Conservation (phyloP, 2,329 filamentous ascomycete species). For the Hypoxylon sp. region DNA sequence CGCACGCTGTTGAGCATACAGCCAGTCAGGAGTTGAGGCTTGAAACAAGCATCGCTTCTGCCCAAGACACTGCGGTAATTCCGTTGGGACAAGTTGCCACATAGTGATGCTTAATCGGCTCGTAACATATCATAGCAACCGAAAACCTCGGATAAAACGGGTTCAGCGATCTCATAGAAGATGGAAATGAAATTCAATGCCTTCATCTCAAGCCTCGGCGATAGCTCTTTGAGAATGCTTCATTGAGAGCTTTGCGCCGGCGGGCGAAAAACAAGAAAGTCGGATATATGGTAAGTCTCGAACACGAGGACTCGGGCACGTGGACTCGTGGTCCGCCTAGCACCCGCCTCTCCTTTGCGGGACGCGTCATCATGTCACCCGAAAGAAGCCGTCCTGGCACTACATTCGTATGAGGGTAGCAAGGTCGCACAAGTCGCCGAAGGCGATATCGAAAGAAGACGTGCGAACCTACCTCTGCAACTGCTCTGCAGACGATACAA, state of each 20-base stretch:
- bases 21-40: not conserved
- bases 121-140: conserved; percentile 10
- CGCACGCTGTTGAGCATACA: not conserved
- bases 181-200: conserved; percentile 7
- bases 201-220: conserved; percentile 7
- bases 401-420: not conserved
- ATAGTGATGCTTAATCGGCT: not conserved
- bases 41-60: not conserved
- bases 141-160: conserved; percentile 16
- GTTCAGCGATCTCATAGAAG: not conserved
- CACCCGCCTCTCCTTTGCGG: not conserved
- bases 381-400: not conserved
- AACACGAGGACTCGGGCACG: not conserved
- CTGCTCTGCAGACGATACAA: not conserved
- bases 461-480: conserved; percentile 9
- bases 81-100: not conserved
- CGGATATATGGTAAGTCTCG: not conserved
- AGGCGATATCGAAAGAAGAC: conserved; percentile 5
- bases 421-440: conserved; percentile 25
- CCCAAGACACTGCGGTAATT: conserved; percentile 1
- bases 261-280: not conserved
- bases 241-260: conserved; percentile 10
- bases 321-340: not conserved
- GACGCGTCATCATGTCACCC: not conserved
- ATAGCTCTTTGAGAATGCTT: not conserved